Evolutionary conservation across 176 grass and related monocot genomes (phyloP).

Genomic region (Eleusine indica): DNA sequence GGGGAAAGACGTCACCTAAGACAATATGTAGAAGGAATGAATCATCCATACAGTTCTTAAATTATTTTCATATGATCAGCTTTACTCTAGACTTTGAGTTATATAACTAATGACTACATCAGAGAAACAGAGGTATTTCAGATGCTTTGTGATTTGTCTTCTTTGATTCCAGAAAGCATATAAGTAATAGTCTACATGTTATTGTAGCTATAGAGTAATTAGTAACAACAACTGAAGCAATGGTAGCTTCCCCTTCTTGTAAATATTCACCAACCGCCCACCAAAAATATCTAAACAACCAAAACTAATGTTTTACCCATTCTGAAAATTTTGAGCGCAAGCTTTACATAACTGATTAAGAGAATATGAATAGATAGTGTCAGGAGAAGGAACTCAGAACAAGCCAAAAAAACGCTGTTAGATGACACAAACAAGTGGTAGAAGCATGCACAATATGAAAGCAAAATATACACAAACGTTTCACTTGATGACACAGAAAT

Average conservation of each 20-base stretch:
- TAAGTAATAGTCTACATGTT: background rate
- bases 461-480: background rate
- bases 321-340: background rate
- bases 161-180: background rate
- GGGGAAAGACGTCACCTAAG: too few relatives aligned
- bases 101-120: background rate
- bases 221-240: background rate
- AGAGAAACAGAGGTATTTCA: slow-evolving; percentile 1
- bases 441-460: too few relatives aligned
- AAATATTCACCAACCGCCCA: background rate
- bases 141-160: background rate
- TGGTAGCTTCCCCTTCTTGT: background rate
- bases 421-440: too few relatives aligned
- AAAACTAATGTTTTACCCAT: background rate
- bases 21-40: too few relatives aligned
- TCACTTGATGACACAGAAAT: background rate
- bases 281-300: background rate
- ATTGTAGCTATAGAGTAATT: background rate
- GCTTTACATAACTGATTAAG: background rate
- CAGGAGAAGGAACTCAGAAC: too few relatives aligned
- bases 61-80: too few relatives aligned
- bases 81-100: background rate
- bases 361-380: too few relatives aligned
- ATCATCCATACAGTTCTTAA: too few relatives aligned
- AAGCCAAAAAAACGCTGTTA: too few relatives aligned